Evolutionary conservation across 2,329 filamentous ascomycete species (phyloP), one percentile per base, ranked within the genome.

Genomic region (Clarireedia paspali): DNA sequence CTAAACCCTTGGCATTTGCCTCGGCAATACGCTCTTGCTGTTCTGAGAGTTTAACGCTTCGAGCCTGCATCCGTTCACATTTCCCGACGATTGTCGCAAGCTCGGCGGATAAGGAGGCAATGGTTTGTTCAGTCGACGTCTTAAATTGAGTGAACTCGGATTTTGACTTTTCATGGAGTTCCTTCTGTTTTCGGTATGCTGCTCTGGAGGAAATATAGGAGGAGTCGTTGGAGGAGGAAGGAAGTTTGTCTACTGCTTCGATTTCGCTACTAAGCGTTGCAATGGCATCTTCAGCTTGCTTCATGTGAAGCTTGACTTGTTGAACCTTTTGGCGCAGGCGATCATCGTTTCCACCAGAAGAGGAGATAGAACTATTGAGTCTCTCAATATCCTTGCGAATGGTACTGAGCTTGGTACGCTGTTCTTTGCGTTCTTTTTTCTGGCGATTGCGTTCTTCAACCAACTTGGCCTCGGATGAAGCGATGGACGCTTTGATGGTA

Each of bases 401-500:
- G 20, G 79, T 74, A 62, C 85, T 84, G 60, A 86, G 76, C 61
- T 83, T 82, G 50, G 80, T 79, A 67, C 88, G 87, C 72, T 88
- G 88, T 57, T 91, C 88, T 69, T 88, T 89, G 59, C 87, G 85
- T 59, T 81, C 77, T 38, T 81, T 79, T 73, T 88, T 89, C 63
- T 89, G 79, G 52, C 82, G 81, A 57, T 80, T 77, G 63, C 83
- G 85, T 65, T 87, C 83, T 59, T 91, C 87, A 24, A 80, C 75
- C 34, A 91, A 76, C 69, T 86, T 88, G 57, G 79, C 76, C 66
- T 91, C 86, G 49, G 85, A 82, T 10, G 85, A 82, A 47, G 82
- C 82, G 63, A 91, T 89, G 2, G 88, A 90, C 30, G 87, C 88
- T 68, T 83, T 85, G 40, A 92, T 77, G 2, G 88, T 91, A 9